Evolutionary conservation across 495 filamentous ascomycete genomes (phyloP).

Genomic region (Neurospora sp.): DNA sequence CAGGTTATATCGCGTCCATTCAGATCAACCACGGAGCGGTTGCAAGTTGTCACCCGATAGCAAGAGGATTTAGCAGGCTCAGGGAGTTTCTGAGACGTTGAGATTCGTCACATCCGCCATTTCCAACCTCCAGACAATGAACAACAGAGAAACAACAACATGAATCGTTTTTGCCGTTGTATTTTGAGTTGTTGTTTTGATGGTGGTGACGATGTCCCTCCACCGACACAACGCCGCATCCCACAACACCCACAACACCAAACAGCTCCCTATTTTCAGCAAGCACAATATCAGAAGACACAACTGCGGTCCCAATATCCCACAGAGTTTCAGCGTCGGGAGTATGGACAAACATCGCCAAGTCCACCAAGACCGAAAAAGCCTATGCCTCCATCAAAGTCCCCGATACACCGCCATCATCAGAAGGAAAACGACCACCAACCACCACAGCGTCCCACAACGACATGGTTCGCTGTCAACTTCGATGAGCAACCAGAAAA

Average conservation of each 20-base stretch:
- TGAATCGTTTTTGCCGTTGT: neutral
- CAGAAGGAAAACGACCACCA: neutral
- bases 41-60: neutral
- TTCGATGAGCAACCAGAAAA: neutral
- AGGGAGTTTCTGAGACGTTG: neutral
- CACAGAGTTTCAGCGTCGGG: neutral
- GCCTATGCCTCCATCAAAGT: neutral
- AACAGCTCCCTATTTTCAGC: neutral
- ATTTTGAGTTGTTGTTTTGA: neutral
- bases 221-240: neutral
- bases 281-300: neutral
- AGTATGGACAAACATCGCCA: neutral
- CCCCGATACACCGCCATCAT: neutral
- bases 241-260: neutral
- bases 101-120: neutral
- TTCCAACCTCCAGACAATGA: neutral
- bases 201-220: neutral
- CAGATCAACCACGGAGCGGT: neutral
- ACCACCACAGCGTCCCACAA: neutral
- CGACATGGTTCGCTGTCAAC: neutral
- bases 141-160: neutral
- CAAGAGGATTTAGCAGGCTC: neutral
- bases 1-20: neutral
- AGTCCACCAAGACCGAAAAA: neutral
- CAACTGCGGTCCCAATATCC: neutral